Evolutionary conservation across 169 alveolate genomes (phyloP).

Genomic region (Cystoisospora suis): DNA sequence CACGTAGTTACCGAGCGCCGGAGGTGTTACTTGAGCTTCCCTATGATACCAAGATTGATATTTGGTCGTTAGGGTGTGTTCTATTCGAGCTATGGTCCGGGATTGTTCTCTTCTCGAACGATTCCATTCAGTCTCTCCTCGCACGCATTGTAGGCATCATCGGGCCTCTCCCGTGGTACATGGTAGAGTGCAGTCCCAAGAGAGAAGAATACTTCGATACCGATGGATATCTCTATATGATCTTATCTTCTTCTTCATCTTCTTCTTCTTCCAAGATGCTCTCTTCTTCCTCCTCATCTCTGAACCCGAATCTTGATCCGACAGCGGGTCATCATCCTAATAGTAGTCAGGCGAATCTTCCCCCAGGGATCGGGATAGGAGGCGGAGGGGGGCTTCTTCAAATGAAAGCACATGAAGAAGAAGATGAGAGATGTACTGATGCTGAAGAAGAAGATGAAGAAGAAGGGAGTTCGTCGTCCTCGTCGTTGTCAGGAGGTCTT

Average conservation of each 20-base stretch:
- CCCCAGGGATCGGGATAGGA: not conserved
- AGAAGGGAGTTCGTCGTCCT: too few species aligned
- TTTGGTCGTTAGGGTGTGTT: constrained; percentile 98
- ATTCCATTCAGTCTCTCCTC: constrained; percentile 84
- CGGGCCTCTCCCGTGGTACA: constrained; percentile 87
- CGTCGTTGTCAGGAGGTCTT: too few species aligned
- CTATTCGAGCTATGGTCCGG: constrained; percentile 94
- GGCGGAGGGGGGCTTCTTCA: not conserved
- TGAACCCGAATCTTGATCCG: not conserved
- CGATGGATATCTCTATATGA: constrained; percentile 85
- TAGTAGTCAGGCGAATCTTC: not conserved
- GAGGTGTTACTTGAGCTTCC: constrained; percentile 97
- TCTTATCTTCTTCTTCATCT: constrained; percentile 6
- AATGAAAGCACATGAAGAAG: too few species aligned
- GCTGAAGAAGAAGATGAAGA: too few species aligned
- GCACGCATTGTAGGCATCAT: constrained; percentile 88
- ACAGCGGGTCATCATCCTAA: not conserved
- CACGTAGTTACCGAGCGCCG: constrained; percentile 98
- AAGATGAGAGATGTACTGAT: too few species aligned
- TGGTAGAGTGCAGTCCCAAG: constrained; percentile 88
- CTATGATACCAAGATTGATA: constrained; percentile 96
- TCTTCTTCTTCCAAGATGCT: constrained; percentile 81
- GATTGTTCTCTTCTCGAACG: constrained; percentile 86
- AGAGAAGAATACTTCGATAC: constrained; percentile 84
- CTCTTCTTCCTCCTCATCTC: not conserved